A percentile compares a stretch with the other conserved stretches of the same genome.
These are phyloP conservation scores for Magnolia kwangsiensis DNA, from an alignment of 164 flowering plant species.

Conservation along the genomic window DNA sequence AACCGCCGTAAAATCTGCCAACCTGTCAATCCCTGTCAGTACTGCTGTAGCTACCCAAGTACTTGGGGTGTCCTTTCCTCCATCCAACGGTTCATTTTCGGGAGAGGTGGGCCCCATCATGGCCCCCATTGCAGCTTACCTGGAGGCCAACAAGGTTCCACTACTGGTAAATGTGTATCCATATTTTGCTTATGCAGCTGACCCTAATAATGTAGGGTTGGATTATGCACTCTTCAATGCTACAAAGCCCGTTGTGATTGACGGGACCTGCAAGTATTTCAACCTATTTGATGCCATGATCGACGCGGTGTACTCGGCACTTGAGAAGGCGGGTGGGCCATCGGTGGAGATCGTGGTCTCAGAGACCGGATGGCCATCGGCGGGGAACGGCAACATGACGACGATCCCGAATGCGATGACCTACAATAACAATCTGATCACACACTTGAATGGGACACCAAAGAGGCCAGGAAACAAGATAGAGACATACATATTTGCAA, in stretches of 20 bases:
- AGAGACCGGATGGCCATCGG: constrained; percentile 13
- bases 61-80: constrained; percentile 5
- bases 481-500: constrained; percentile 7
- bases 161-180: constrained; percentile 6
- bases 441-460: constrained; percentile 6
- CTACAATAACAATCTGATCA: background rate
- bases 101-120: background rate
- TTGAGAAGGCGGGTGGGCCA: constrained; percentile 13
- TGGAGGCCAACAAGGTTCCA: background rate
- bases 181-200: constrained; percentile 6
- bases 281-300: constrained; percentile 13
- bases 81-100: constrained; percentile 4
- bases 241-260: background rate
- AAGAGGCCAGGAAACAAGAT: background rate
- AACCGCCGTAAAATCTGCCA: constrained; percentile 5
- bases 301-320: constrained; percentile 7
- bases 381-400: background rate
- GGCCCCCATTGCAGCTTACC: background rate
- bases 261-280: background rate
- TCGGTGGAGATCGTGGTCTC: constrained; percentile 6
- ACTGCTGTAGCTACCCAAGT: background rate
- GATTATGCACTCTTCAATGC: constrained; percentile 8
- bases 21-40: background rate
- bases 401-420: background rate
- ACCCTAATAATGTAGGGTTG: background rate